Evolutionary conservation across 352 stramenopile genomes (phyloP), one percentile per base, ranked within the genome.

Genomic region (Phytophthora constricta): DNA sequence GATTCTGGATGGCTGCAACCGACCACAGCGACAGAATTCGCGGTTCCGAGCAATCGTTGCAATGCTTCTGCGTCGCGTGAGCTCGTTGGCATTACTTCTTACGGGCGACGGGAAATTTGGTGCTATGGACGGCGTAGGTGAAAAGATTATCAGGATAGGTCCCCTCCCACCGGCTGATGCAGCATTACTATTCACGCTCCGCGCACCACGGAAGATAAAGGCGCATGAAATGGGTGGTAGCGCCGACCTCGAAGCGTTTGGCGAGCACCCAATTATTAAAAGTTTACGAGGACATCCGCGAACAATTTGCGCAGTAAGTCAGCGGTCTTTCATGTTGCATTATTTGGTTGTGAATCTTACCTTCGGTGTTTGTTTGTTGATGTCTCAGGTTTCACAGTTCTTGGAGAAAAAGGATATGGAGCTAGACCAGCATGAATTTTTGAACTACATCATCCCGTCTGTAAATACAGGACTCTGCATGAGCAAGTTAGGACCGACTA

Each of bases 401-500:
- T 60, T 94, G 58, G 84, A 94, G 62, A 86, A 82, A 39, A 92
- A 91, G 52, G 86, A 94, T 58, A 90, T 94, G 81, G 80, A 92
- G 39, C 63, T 91, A n/a, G 86, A 94, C 45, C 82, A 93, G 69
- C 79, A 82, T 43, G 86, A 94, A 62, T 92, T 94, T 45, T 62
- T 94, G 17, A 79, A 82, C 53, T 94, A 92, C 64, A 91, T 94
- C 47, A 90, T 94, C 27, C 86, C 86, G 19, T 90, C 86, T 0
- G 84, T 94, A 9, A 89, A 83, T n/a, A 86, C 81, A 1, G 86
- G 86, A 3, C 74, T 94, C 34, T 77, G 75, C n/a, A 52, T 74
- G 31, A 69, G 72, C n/a, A 78, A 80, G 19, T 70, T 70, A 19
- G 69, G 75, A 31, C 28, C 37, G 17, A 11, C 27, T 8, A 48